Base-by-base conservation (phyloP, 768 basidiomycete genomes). In the Kwoniella sp. region DNA sequence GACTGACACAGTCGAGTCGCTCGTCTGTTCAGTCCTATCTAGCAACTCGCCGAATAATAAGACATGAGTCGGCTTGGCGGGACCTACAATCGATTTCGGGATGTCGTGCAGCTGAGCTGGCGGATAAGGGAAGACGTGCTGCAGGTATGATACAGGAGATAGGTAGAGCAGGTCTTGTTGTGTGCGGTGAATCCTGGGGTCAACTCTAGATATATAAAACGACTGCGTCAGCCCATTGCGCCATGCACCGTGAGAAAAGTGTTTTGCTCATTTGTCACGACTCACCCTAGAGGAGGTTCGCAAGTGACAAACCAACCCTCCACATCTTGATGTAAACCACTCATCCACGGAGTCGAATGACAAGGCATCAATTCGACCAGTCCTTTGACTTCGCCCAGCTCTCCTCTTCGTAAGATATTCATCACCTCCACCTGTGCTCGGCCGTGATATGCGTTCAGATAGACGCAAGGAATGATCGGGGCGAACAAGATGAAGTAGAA, bases 331-430 rank as follows among this genome's bases (percentile, higher is more conserved):
- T 98, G 96, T 8, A 98, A 77, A 78, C 92, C 88, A 1, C 92
- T 87, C 73, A 91, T 89, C 82, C 90, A 92, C 5, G 95, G 95
- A 0, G 90, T 91, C 22, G 94, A 96, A 81, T 99, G 95, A 68
- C 96, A 99, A 10, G 96, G 95, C 90, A 92, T 94, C 22, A 97
- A 80, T 71, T 92, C 87, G 0, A 90, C 92, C 22, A 95, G 81
- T 21, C 84, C 83, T 5, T 68, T 67, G 25, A 89, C 81, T 21
- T 87, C 82, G 7, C 65, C 65, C 0, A 60, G 29, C 17, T 66
- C 29, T 27, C 64, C 49, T 29, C 37, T 19, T 0, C 68, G 87
- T 83, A 48, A 90, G 80, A 86, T 88, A 13, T 85, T 83, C 76
- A 91, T 84, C 26, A 92, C 89, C 48, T 83, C 82, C 59, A 93